Base-by-base conservation (phyloP, 2,329 filamentous ascomycete species). In the Xylaria sp. region DNA sequence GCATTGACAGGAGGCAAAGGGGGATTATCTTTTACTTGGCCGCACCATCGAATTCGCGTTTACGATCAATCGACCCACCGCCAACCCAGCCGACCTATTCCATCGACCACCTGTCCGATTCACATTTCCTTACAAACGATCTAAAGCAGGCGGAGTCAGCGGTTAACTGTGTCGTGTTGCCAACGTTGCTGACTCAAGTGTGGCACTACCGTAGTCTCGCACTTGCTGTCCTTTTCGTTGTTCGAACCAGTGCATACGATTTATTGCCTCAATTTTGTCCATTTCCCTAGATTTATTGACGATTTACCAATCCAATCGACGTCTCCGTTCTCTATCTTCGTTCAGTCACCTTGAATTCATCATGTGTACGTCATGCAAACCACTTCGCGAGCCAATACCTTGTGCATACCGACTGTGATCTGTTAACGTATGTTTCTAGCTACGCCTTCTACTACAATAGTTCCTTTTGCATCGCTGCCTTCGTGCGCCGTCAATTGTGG, bases 401-500 rank as follows among this genome's bases (percentile, higher is more conserved):
- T 18, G 18, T 18, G 48, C 18, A 41, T 60, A 13, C 2, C 3
- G 23, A 33, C 18, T 23, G 33, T 6, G 20, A 49, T 28, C 55
- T 15, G 15, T 62, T 41, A 25, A 68, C 66, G 68, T 58, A 68
- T 15, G 3, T 20, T 31, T 55, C 20, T 28, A 73, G 72, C 71
- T 28, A 52, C 61, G 48, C 72, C 76, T 3, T 67, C 69, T 57
- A 88, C 86, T 13, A 88, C 86, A 6, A 83, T 91, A 71, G 82
- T 89, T 51, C 88, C 88, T 58, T 88, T 90, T 74, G 72, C 75
- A 56, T 79, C 84, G 51, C 86, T 93, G 58, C 91, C 91, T 4
- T 77, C 85, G 31, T 94, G 91, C 75, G 91, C 88, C 10, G 78
- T 82, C 25, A 70, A 77, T 56, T 94, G 91, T 76, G 84, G 86